Base-by-base conservation (phyloP, 371 early-diverging fungal genomes). In the Batrachochytrium dendrobatidis region DNA sequence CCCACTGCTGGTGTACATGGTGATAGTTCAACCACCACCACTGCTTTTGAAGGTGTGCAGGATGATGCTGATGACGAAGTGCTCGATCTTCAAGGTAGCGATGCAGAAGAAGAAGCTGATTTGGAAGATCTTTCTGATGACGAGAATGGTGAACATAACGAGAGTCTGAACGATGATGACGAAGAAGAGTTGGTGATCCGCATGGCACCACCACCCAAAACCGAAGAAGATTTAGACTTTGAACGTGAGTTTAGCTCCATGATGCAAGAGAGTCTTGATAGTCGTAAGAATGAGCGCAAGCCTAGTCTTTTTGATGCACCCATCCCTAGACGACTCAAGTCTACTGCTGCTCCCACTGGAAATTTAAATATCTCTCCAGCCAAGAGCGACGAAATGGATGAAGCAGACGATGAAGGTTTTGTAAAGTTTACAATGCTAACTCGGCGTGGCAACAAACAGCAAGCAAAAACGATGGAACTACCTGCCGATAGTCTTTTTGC, bases 381-480 rank as follows among this genome's bases (percentile, higher is more conserved):
- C n/a, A n/a, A n/a, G n/a, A 30, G 55, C 50, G 59, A 63, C 15
- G 61, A 52, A 3, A 54, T 56, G 5, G 45, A 34, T 28, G 24
- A 20, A 17, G 43, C 39, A 1, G 59, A 31, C 0, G 63, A 68
- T 20, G 29, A 63, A 35, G 80, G 81, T 43, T 80, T 81, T 26
- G 91, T 94, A 62, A 78, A 87, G 12, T 95, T 95, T 67, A 87
- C 91, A 0, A 69, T 95, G 29, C 73, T 96, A 58, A 90, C 92
- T 26, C 92, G 92, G 71, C 88, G 87, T 69, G 93, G 92, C 55
- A 93, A 90, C 71, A 90, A 90, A 69, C 92, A 92, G 58, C 89
- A 90, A 72, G 85, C 80, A 18, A 86, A 85, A 66, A 76, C 79
- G 6, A 83, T 96, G 71, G 85, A 86, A 39, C 81, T 96, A 1